A percentile compares a stretch with the other conserved stretches of the same genome.
These are phyloP conservation scores for Yamagishiella unicocca DNA, from an alignment of 139 green algal genomes.

Conservation along the genomic window DNA sequence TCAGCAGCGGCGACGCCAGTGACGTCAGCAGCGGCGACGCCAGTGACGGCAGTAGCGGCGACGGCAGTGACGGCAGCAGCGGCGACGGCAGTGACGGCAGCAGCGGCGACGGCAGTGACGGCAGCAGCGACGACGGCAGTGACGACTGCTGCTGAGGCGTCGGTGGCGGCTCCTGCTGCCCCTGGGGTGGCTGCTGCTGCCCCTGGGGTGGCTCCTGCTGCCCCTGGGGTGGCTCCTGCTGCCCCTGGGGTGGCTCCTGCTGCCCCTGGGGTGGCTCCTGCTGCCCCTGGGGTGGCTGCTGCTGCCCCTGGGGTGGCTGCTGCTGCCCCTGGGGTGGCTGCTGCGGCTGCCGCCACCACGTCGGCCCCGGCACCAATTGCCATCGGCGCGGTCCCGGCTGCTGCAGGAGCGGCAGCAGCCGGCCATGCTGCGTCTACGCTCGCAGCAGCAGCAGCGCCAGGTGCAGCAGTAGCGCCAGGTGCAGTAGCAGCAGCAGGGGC, in stretches of 20 bases:
- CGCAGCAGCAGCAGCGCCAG: not conserved
- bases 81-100: too few species aligned
- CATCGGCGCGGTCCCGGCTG: not conserved
- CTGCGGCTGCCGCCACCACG: not conserved
- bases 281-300: not conserved
- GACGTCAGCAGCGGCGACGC: not conserved
- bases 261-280: not conserved
- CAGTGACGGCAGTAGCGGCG: not conserved
- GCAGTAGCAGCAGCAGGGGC: not conserved
- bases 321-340: not conserved
- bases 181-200: too few species aligned
- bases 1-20: not conserved
- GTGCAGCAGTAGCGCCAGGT: not conserved
- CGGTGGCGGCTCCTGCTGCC: too few species aligned
- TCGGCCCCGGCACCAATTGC: not conserved
- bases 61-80: too few species aligned
- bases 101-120: too few species aligned
- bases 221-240: too few species aligned
- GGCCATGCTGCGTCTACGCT: not conserved
- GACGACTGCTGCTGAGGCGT: too few species aligned
- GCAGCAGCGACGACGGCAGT: too few species aligned
- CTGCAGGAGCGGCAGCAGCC: not conserved
- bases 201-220: too few species aligned
- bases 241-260: too few species aligned
- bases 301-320: not conserved